Evolutionary conservation across 441 rosid species (phyloP).

Genomic region (Eutrema salsugineum): DNA sequence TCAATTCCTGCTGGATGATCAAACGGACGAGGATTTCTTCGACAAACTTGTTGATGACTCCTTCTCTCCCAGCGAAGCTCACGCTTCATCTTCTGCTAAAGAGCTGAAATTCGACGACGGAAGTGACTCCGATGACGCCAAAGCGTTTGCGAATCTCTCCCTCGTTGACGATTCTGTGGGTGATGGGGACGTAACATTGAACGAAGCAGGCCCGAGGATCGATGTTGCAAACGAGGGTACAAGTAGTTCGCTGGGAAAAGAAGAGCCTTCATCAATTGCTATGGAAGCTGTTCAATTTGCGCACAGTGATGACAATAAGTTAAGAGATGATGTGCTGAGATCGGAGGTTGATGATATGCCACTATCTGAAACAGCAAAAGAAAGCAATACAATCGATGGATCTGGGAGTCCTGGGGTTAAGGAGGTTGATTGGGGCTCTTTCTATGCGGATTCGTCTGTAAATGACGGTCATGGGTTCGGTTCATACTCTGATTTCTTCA

Average conservation of each 20-base stretch:
- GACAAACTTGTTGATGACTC: slow-evolving; percentile 88
- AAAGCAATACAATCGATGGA: slow-evolving; percentile 24
- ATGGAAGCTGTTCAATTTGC: slow-evolving; percentile 17
- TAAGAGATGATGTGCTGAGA: slow-evolving; percentile 29
- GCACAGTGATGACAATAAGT: slow-evolving; percentile 18
- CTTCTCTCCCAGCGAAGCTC: slow-evolving; percentile 36
- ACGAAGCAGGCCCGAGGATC: slow-evolving; percentile 6
- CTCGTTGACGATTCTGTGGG: slow-evolving; percentile 23
- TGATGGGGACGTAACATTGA: slow-evolving; percentile 16
- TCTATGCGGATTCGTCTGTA: slow-evolving; percentile 57
- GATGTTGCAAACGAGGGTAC: slow-evolving; percentile 22
- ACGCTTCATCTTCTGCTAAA: slow-evolving; percentile 22
- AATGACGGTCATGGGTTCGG: slow-evolving; percentile 46
- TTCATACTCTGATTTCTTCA: slow-evolving; percentile 61
- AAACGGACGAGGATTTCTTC: slow-evolving; percentile 96
- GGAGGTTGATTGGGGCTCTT: slow-evolving; percentile 92
- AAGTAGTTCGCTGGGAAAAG: not conserved
- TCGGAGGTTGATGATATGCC: slow-evolving; percentile 35
- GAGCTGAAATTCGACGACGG: slow-evolving; percentile 29
- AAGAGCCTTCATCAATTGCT: slow-evolving; percentile 18
- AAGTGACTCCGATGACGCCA: slow-evolving; percentile 57
- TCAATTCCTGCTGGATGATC: slow-evolving; percentile 90
- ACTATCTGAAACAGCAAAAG: slow-evolving; percentile 17
- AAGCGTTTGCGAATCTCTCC: slow-evolving; percentile 55
- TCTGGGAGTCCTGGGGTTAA: slow-evolving; percentile 52